These are phyloP conservation scores for Alternaria tenuissima DNA, from an alignment of 2,329 filamentous ascomycete species.

Conservation along the genomic window DNA sequence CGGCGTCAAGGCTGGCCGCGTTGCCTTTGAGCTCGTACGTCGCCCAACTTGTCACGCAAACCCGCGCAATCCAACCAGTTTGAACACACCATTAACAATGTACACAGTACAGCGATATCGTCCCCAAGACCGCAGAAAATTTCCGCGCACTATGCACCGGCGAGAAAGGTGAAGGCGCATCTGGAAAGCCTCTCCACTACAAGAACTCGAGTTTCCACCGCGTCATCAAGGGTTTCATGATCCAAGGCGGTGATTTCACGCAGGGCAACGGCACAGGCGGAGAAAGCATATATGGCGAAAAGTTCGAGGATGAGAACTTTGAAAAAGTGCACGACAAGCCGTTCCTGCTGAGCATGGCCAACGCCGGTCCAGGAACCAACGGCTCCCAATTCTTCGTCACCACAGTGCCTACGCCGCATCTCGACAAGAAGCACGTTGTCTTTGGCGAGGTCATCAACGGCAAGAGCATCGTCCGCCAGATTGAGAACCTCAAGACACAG, in stretches of 20 bases:
- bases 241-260: constrained; percentile 97
- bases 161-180: constrained; percentile 85
- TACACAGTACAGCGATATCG: constrained; percentile 59
- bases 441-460: constrained; percentile 94
- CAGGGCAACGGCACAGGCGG: constrained; percentile 92
- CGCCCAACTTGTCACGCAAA: neutral
- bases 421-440: constrained; percentile 96
- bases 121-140: constrained; percentile 96
- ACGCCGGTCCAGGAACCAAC: constrained; percentile 93
- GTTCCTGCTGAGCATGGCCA: constrained; percentile 97
- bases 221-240: constrained; percentile 99
- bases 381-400: constrained; percentile 99
- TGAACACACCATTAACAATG: constrained; percentile 12
- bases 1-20: constrained; percentile 73
- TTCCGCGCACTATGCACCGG: constrained; percentile 94
- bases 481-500: constrained; percentile 83
- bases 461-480: constrained; percentile 87
- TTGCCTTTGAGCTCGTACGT: constrained; percentile 84
- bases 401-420: constrained; percentile 90
- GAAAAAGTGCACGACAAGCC: constrained; percentile 89
- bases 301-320: constrained; percentile 98
- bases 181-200: constrained; percentile 88
- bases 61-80: neutral
- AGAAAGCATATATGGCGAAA: constrained; percentile 96
- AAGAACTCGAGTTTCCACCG: constrained; percentile 93